Percentiles rank a stretch among this genome's conserved stretches.
These are phyloP conservation scores for Pseudocercospora fijiensis DNA, from an alignment of 2,329 filamentous ascomycete genomes.

Conservation along the genomic window DNA sequence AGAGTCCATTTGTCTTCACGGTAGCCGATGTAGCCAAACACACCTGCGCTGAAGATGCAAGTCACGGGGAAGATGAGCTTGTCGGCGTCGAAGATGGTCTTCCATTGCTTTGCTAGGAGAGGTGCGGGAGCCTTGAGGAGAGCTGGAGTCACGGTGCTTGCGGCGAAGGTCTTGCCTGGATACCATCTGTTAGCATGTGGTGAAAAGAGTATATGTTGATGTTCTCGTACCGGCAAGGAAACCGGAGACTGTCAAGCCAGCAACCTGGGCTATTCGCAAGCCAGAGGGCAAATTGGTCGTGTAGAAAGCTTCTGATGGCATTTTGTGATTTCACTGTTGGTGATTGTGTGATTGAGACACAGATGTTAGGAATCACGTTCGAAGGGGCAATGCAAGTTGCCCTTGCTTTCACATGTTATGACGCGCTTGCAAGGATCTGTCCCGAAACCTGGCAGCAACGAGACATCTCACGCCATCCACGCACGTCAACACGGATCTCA, in stretches of 20 bases:
- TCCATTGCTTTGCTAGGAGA: conserved; percentile 58
- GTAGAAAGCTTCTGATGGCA: conserved; percentile 24
- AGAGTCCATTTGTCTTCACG: conserved; percentile 29
- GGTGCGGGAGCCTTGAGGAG: conserved; percentile 57
- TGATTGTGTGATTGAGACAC: not conserved
- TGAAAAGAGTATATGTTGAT: not conserved
- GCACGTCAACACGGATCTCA: not conserved
- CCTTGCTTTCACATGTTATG: conserved; percentile 4
- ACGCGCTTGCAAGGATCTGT: not conserved
- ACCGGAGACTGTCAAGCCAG: conserved; percentile 54
- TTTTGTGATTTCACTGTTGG: conserved; percentile 10
- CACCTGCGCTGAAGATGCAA: conserved; percentile 43
- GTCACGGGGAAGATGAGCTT: conserved; percentile 43
- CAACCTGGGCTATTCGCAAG: conserved; percentile 51
- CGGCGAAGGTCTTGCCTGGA: conserved; percentile 39
- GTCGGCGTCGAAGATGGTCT: conserved; percentile 44
- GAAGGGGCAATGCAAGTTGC: not conserved
- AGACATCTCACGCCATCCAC: not conserved
- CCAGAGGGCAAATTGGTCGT: conserved; percentile 24
- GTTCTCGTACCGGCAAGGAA: conserved; percentile 44
- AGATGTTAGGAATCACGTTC: not conserved
- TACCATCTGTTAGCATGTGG: not conserved
- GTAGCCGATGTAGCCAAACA: conserved; percentile 52
- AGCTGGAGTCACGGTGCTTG: conserved; percentile 50
- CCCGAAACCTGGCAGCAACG: not conserved